phyloP scores from a whole-genome alignment of 2,329 filamentous ascomycete species.

The Colletotrichum sp. region DNA sequence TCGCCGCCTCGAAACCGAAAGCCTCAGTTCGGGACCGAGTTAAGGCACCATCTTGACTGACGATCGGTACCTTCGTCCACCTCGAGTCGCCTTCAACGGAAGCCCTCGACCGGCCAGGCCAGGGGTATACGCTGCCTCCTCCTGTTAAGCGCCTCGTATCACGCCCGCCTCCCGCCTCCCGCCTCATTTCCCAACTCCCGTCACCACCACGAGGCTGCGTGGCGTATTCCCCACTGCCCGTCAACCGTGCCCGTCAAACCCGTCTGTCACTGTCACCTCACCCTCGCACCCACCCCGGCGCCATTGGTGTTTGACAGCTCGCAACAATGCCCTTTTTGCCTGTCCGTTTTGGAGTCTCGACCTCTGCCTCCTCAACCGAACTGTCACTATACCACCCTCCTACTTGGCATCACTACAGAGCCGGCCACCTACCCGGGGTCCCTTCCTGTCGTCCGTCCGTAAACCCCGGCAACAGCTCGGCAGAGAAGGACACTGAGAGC shows the following conservation, averaged over 20 bases:
- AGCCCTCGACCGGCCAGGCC: not conserved
- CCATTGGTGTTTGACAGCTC: conserved; percentile 2
- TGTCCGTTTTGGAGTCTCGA: not conserved
- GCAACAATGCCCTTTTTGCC: conserved; percentile 5
- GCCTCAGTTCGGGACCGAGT: not conserved
- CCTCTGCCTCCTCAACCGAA: not conserved
- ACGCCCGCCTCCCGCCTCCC: not conserved
- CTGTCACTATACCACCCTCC: not conserved
- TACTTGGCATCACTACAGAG: not conserved
- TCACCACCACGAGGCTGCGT: conserved; percentile 4
- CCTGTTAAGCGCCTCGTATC: conserved; percentile 13
- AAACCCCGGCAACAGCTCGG: not conserved
- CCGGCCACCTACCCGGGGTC: not conserved
- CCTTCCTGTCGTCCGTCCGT: not conserved
- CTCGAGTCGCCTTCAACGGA: not conserved
- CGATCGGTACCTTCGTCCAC: not conserved
- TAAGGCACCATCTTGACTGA: not conserved
- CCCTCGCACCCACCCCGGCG: not conserved
- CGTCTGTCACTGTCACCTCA: not conserved
- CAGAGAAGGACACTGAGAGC: not conserved
- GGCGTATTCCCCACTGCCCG: conserved; percentile 5
- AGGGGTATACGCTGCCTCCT: not conserved
- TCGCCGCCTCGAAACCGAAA: not conserved
- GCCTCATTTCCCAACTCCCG: conserved; percentile 6
- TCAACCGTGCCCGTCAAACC: not conserved